Conservation (phyloP, 768 basidiomycete genomes). For the Leucocoprinus leucothites region DNA sequence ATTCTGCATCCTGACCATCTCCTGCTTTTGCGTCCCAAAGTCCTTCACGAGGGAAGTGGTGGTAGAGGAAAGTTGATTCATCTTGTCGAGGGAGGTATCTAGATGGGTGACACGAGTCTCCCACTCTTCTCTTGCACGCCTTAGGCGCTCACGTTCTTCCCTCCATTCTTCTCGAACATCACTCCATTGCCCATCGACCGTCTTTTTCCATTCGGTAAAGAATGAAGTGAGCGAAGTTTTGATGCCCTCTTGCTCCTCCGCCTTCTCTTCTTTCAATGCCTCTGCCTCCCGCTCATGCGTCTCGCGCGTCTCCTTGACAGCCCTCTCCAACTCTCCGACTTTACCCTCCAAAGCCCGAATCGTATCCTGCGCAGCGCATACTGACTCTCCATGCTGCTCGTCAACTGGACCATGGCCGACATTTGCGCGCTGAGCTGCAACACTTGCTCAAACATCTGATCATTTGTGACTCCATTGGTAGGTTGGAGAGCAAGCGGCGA, state of each 20-base stretch:
- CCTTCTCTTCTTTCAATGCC: constrained; percentile 13
- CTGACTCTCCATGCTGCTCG: constrained; percentile 70
- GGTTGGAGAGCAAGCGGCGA: constrained; percentile 26
- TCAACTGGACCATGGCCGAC: constrained; percentile 70
- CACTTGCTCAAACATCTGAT: constrained; percentile 54
- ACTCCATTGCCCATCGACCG: constrained; percentile 78
- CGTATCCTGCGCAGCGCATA: constrained; percentile 76
- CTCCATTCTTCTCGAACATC: constrained; percentile 80
- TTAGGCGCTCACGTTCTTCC: constrained; percentile 72
- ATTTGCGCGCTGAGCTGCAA: constrained; percentile 72
- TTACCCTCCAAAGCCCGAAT: constrained; percentile 69
- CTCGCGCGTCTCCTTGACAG: constrained; percentile 48
- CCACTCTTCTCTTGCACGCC: constrained; percentile 77
- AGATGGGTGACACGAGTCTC: constrained; percentile 55
- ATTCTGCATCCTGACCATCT: constrained; percentile 17
- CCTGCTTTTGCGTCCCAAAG: constrained; percentile 19
- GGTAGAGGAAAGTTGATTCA: constrained; percentile 29
- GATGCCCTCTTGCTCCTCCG: neutral
- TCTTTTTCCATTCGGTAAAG: constrained; percentile 64
- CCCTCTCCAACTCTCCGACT: constrained; percentile 62
- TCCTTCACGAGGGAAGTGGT: constrained; percentile 20
- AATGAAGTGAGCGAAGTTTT: constrained; percentile 51
- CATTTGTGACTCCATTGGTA: constrained; percentile 10
- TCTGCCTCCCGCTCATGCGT: too few relatives aligned
- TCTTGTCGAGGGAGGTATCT: constrained; percentile 51